phyloP scores from a whole-genome alignment of 2,329 filamentous ascomycete genomes.

The Colletotrichum higginsianum region DNA sequence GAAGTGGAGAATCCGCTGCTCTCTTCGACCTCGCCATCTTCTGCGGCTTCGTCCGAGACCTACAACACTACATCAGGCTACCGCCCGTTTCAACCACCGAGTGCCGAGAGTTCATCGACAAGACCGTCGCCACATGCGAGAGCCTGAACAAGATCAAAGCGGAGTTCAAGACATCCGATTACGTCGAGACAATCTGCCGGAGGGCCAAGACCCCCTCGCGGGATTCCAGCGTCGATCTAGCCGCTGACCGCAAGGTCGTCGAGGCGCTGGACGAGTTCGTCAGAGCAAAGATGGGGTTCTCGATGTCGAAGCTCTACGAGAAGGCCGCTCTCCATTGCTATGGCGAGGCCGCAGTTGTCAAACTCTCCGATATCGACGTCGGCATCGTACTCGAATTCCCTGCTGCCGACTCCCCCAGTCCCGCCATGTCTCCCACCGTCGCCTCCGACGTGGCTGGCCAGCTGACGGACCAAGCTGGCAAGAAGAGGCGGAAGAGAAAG shows the following conservation, averaged over 20 bases:
- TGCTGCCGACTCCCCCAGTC: neutral
- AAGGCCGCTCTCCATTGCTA: neutral
- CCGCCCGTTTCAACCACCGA: neutral
- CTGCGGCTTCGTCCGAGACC: constrained; percentile 56
- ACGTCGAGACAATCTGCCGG: neutral
- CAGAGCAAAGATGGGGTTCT: neutral
- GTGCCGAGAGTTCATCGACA: constrained; percentile 52
- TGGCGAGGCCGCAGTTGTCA: neutral
- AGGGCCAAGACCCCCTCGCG: neutral
- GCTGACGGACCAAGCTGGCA: neutral
- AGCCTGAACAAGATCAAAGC: neutral
- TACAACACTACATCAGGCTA: constrained; percentile 49
- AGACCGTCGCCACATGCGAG: neutral
- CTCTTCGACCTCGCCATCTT: constrained; percentile 56
- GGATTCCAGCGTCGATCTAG: neutral
- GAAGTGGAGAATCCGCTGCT: constrained; percentile 34
- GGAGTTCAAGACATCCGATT: neutral
- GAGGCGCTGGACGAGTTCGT: neutral
- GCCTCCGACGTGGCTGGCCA: neutral
- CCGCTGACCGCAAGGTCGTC: neutral
- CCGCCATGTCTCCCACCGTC: neutral
- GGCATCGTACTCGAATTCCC: neutral
- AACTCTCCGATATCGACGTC: neutral
- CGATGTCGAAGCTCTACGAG: neutral
- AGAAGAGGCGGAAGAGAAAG: constrained; percentile 52